A percentile compares a stretch with the other conserved stretches of the same genome.
Conservation (phyloP, 2,329 filamentous ascomycete genomes). For the Elsinoe fawcettii region DNA sequence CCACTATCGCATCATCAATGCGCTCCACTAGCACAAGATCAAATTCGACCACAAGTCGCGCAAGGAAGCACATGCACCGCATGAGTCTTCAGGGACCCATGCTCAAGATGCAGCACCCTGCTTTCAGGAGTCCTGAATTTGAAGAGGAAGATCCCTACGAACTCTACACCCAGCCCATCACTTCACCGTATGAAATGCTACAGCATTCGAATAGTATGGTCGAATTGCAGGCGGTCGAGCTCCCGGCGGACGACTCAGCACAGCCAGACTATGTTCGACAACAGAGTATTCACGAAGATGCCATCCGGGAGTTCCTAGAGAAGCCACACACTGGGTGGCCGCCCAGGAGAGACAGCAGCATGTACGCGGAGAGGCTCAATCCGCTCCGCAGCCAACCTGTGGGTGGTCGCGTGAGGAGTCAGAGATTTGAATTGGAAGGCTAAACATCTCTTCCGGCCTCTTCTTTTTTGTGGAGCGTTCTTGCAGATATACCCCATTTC, state of each 20-base stretch:
- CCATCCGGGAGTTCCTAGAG: slow-evolving; percentile 9
- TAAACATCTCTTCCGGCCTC: not conserved
- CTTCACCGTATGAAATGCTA: not conserved
- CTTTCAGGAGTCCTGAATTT: not conserved
- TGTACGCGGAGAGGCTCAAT: slow-evolving; percentile 5
- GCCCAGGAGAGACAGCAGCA: slow-evolving; percentile 2
- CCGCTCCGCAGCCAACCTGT: slow-evolving; percentile 7
- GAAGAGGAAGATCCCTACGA: not conserved
- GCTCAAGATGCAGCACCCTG: not conserved
- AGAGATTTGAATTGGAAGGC: slow-evolving; percentile 4
- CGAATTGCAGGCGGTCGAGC: slow-evolving; percentile 2
- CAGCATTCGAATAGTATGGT: slow-evolving; percentile 1
- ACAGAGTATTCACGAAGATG: slow-evolving; percentile 11
- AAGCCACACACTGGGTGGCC: slow-evolving; percentile 1
- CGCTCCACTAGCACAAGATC: not conserved
- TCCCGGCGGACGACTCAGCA: slow-evolving; percentile 1
- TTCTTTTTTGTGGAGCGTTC: slow-evolving; percentile 1
- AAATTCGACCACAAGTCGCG: not conserved
- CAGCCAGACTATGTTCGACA: slow-evolving; percentile 5
- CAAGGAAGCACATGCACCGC: slow-evolving; percentile 4
- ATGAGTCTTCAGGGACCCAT: slow-evolving; percentile 7
- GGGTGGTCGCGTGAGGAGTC: not conserved
- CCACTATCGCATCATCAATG: not conserved
- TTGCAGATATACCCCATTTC: slow-evolving; percentile 5
- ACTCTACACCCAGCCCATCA: not conserved